Conservation (phyloP, 2,329 filamentous ascomycete species). For the Aspergillus niger region DNA sequence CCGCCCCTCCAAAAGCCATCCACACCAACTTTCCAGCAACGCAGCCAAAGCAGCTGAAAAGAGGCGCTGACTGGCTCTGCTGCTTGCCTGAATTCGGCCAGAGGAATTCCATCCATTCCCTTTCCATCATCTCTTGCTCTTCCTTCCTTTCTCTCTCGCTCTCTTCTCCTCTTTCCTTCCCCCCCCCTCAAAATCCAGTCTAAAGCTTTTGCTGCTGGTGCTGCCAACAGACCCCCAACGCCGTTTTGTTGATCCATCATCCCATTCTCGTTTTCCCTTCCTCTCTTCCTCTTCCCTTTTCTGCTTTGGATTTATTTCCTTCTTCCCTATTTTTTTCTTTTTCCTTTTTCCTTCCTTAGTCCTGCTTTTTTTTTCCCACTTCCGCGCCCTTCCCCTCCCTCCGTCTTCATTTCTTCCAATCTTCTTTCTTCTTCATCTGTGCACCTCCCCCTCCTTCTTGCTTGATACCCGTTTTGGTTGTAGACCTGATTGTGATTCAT, state of each 20-base stretch:
- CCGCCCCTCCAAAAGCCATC: not conserved
- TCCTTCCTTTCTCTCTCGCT: conserved; percentile 8
- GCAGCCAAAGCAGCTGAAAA: not conserved
- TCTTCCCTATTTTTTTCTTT: conserved; percentile 4
- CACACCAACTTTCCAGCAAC: not conserved
- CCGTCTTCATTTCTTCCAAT: conserved; percentile 18
- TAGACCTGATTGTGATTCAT: conserved; percentile 18
- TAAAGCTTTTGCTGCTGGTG: not conserved
- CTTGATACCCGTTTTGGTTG: conserved; percentile 26
- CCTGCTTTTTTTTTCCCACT: conserved; percentile 21
- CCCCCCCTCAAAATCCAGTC: not conserved
- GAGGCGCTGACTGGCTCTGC: not conserved
- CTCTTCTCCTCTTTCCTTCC: conserved; percentile 3
- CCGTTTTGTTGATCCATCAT: conserved; percentile 9
- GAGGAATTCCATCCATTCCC: conserved; percentile 10
- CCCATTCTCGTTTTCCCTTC: conserved; percentile 10
- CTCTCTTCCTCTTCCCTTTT: conserved; percentile 7
- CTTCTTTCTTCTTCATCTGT: not conserved
- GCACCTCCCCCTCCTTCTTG: not conserved
- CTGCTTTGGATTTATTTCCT: conserved; percentile 9
- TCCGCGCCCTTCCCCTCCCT: conserved; percentile 28
- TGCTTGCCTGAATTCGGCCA: conserved; percentile 8
- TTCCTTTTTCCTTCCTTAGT: conserved; percentile 14
- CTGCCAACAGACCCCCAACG: conserved; percentile 6
- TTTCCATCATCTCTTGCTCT: conserved; percentile 7